Conservation (phyloP, 768 basidiomycete species). For the Strobilomyces confusus region DNA sequence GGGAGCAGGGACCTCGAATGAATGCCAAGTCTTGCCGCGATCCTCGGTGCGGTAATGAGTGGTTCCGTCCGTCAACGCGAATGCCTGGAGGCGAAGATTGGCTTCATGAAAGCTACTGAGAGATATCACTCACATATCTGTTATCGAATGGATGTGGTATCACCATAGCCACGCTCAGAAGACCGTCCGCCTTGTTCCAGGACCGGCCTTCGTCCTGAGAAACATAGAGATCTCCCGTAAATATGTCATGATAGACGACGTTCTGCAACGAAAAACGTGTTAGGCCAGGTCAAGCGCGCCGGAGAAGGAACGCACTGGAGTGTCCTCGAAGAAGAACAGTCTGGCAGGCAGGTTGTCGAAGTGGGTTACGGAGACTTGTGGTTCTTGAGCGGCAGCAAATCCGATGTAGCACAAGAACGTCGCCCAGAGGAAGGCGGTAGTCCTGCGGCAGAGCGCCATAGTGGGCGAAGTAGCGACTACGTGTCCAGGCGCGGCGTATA, state of each 20-base stretch:
- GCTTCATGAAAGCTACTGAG: not conserved
- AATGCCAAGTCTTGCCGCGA: constrained; percentile 82
- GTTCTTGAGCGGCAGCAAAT: constrained; percentile 38
- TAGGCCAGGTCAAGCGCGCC: not conserved
- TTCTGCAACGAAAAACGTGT: constrained; percentile 33
- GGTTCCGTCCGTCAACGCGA: constrained; percentile 69
- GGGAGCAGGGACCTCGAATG: constrained; percentile 66
- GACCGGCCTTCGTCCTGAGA: constrained; percentile 85
- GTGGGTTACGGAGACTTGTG: constrained; percentile 44
- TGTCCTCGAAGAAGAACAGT: constrained; percentile 92
- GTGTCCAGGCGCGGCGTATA: constrained; percentile 12
- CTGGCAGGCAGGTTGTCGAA: constrained; percentile 73
- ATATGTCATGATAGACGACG: constrained; percentile 79
- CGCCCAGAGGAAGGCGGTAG: constrained; percentile 24
- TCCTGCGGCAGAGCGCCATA: constrained; percentile 29
- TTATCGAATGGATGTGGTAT: constrained; percentile 87
- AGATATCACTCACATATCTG: constrained; percentile 49
- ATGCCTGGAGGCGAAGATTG: constrained; percentile 55
- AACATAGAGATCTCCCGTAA: constrained; percentile 65
- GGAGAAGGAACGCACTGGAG: constrained; percentile 56
- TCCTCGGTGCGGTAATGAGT: constrained; percentile 88
- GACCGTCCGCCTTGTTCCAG: constrained; percentile 48
- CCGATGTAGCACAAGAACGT: constrained; percentile 20
- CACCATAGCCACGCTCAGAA: constrained; percentile 60
- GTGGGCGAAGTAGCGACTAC: constrained; percentile 11